Conservation (phyloP, 768 basidiomycete species). For the Lepiota brunneoincarnata region DNA sequence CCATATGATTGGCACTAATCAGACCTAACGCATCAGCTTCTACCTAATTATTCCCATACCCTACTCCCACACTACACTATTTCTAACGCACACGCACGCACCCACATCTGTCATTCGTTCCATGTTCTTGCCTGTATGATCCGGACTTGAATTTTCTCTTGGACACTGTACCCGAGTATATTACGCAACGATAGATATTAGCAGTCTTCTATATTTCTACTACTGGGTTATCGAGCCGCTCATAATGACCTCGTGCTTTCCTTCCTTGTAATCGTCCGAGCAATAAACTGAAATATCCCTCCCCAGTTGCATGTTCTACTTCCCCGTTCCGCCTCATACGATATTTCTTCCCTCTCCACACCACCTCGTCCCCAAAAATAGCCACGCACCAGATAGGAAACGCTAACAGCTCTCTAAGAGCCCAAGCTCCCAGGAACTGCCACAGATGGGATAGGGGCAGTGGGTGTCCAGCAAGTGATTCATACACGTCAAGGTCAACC, state of each 20-base stretch:
- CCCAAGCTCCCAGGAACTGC: constrained; percentile 77
- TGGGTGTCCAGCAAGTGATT: constrained; percentile 68
- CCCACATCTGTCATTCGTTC: constrained; percentile 10
- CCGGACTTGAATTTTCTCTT: neutral
- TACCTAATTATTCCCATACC: neutral
- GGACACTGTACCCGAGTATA: constrained; percentile 6
- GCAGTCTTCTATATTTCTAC: constrained; percentile 5
- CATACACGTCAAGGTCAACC: constrained; percentile 82
- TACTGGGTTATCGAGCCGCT: constrained; percentile 23
- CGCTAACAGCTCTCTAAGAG: constrained; percentile 73
- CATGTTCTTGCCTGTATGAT: constrained; percentile 7
- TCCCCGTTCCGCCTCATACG: constrained; percentile 73
- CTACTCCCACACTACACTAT: neutral
- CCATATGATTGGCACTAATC: constrained; percentile 10
- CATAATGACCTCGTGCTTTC: constrained; percentile 27
- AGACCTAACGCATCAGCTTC: neutral
- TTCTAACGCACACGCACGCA: constrained; percentile 2
- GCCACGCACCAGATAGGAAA: constrained; percentile 88
- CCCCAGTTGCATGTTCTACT: constrained; percentile 34
- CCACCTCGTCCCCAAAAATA: constrained; percentile 76
- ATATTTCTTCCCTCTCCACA: constrained; percentile 86
- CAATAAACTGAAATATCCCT: constrained; percentile 19
- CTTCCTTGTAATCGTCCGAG: constrained; percentile 22
- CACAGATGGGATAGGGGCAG: constrained; percentile 45
- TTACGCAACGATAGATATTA: constrained; percentile 7